phyloP scores from a whole-genome alignment of 495 filamentous ascomycete genomes.

The Neurospora sp. region DNA sequence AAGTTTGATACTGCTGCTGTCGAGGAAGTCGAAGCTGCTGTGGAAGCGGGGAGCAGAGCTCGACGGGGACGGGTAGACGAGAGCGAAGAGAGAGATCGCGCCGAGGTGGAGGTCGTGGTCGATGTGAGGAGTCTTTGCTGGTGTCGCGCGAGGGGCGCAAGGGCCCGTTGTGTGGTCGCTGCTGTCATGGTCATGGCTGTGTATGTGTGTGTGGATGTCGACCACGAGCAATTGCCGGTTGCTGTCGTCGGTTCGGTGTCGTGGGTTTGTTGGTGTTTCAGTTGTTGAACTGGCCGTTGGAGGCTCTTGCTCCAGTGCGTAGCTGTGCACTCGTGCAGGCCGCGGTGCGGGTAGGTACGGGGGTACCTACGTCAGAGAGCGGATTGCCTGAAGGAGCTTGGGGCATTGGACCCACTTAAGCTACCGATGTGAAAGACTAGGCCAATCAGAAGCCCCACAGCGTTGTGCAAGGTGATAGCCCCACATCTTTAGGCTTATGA shows the following conservation, averaged over 20 bases:
- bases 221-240: neutral
- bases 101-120: neutral
- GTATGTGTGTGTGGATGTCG: neutral
- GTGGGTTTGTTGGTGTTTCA: neutral
- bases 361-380: neutral
- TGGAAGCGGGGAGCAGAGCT: neutral
- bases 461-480: neutral
- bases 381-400: slow-evolving; percentile 1
- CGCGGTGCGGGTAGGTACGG: neutral
- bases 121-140: neutral
- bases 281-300: neutral
- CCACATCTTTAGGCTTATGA: neutral
- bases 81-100: neutral
- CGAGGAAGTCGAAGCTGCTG: neutral
- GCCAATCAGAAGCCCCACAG: neutral
- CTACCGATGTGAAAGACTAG: neutral
- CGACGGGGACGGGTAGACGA: neutral
- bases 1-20: slow-evolving; percentile 17
- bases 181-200: neutral
- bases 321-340: neutral
- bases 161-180: neutral
- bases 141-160: neutral
- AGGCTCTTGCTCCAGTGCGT: neutral
- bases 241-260: neutral
- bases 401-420: neutral